phyloP scores from a whole-genome alignment of 2,329 filamentous ascomycete species.

The Cytospora schulzeri region DNA sequence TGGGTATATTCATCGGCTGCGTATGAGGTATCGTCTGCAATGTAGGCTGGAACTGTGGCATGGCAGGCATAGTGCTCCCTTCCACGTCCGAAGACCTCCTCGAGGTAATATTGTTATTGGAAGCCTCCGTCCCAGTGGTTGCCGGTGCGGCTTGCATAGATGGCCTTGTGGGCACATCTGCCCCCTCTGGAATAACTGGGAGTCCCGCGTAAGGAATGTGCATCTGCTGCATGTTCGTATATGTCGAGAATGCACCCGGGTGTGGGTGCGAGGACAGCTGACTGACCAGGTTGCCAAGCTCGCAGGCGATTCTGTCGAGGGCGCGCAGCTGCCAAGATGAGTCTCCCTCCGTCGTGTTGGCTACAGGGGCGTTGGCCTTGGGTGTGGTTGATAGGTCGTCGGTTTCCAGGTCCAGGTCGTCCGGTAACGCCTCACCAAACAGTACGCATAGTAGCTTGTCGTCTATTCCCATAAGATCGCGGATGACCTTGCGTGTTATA shows the following conservation, averaged over 20 bases:
- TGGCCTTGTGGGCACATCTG: slow-evolving; percentile 35
- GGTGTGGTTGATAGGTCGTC: slow-evolving; percentile 49
- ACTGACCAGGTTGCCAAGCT: slow-evolving; percentile 81
- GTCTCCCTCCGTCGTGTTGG: slow-evolving; percentile 35
- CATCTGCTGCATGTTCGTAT: slow-evolving; percentile 65
- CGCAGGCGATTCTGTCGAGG: slow-evolving; percentile 80
- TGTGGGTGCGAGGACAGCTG: slow-evolving; percentile 75
- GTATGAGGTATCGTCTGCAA: slow-evolving; percentile 42
- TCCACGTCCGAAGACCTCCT: slow-evolving; percentile 19
- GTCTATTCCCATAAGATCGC: slow-evolving; percentile 88
- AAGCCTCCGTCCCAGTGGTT: slow-evolving; percentile 26
- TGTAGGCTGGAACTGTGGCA: slow-evolving; percentile 49
- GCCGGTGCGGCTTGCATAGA: slow-evolving; percentile 14
- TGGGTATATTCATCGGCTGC: slow-evolving; percentile 42
- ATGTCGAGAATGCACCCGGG: slow-evolving; percentile 86
- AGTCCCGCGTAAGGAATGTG: slow-evolving; percentile 78
- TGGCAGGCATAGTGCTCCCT: slow-evolving; percentile 14
- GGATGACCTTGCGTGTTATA: slow-evolving; percentile 83
- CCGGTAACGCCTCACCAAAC: slow-evolving; percentile 76
- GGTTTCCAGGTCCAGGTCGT: slow-evolving; percentile 38
- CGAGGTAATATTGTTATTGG: slow-evolving; percentile 23
- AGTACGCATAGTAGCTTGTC: slow-evolving; percentile 82
- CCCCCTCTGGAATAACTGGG: slow-evolving; percentile 61
- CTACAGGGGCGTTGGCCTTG: slow-evolving; percentile 14
- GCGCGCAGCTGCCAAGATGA: slow-evolving; percentile 74